phyloP scores from a whole-genome alignment of 2,329 filamentous ascomycete species.

The Sordariomycetes sp. region DNA sequence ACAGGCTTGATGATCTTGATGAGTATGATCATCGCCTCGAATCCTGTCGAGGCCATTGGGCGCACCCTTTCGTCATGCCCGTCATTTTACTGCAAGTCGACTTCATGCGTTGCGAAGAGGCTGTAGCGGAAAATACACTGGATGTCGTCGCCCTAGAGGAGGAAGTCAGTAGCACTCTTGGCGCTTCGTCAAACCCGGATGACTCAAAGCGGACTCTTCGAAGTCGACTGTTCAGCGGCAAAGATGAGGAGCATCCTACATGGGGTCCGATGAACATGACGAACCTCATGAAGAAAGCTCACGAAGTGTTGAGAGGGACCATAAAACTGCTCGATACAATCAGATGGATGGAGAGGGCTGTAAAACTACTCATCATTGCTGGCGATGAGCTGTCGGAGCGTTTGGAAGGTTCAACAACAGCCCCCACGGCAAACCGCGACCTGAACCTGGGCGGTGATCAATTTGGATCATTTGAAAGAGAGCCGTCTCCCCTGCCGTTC shows the following conservation, averaged over 20 bases:
- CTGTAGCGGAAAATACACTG: slow-evolving; percentile 31
- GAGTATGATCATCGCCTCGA: slow-evolving; percentile 36
- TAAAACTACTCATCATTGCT: slow-evolving; percentile 31
- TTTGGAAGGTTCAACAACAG: slow-evolving; percentile 11
- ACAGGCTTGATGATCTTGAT: slow-evolving; percentile 31
- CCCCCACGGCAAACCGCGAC: slow-evolving; percentile 5
- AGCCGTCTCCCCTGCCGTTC: slow-evolving; percentile 12
- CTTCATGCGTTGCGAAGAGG: slow-evolving; percentile 32
- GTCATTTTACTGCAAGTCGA: slow-evolving; percentile 37
- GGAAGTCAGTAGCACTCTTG: slow-evolving; percentile 30
- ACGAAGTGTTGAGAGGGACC: slow-evolving; percentile 33
- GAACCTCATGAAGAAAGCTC: slow-evolving; percentile 36
- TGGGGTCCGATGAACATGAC: slow-evolving; percentile 33
- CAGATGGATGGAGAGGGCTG: slow-evolving; percentile 35
- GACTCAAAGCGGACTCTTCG: slow-evolving; percentile 13
- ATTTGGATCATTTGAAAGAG: slow-evolving; percentile 11
- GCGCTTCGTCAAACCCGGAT: slow-evolving; percentile 11
- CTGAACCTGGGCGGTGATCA: slow-evolving; percentile 14
- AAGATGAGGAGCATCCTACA: slow-evolving; percentile 11
- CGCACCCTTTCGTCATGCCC: slow-evolving; percentile 33
- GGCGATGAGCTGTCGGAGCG: slow-evolving; percentile 31
- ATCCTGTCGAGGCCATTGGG: slow-evolving; percentile 32
- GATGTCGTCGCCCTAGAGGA: slow-evolving; percentile 30
- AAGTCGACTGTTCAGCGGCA: slow-evolving; percentile 12
- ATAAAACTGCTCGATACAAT: slow-evolving; percentile 36